Conservation (phyloP, 2,329 filamentous ascomycete genomes). For the Claviceps pusilla region DNA sequence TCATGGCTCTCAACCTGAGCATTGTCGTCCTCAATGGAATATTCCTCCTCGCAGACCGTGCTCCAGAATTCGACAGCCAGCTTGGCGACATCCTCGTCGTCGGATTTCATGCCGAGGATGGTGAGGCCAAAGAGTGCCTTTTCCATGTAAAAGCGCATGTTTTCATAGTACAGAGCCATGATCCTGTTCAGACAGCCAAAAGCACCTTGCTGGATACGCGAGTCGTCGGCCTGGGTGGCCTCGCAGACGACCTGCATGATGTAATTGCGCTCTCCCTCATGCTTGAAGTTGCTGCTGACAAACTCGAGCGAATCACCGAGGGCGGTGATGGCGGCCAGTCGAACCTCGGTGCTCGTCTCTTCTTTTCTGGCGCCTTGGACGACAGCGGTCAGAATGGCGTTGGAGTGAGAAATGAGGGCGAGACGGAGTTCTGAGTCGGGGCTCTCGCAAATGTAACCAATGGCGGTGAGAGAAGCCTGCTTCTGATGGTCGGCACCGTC, state of each 20-base stretch:
- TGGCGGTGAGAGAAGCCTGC: constrained; percentile 86
- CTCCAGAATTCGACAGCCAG: constrained; percentile 99
- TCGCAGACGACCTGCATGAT: constrained; percentile 99
- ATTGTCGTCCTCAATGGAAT: constrained; percentile 96
- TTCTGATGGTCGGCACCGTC: constrained; percentile 77
- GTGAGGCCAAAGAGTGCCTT: constrained; percentile 96
- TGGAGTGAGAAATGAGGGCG: constrained; percentile 73
- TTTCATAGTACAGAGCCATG: constrained; percentile 97
- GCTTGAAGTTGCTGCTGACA: constrained; percentile 95
- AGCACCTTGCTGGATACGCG: constrained; percentile 82
- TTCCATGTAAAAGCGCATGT: constrained; percentile 99
- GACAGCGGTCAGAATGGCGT: constrained; percentile 92
- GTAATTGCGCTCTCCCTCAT: constrained; percentile 97
- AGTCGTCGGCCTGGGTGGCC: constrained; percentile 86
- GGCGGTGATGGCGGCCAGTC: constrained; percentile 81
- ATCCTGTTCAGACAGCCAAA: constrained; percentile 97
- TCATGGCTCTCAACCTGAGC: constrained; percentile 57
- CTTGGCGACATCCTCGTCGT: constrained; percentile 95
- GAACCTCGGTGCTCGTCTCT: constrained; percentile 80
- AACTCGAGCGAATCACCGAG: constrained; percentile 95
- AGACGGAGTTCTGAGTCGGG: constrained; percentile 76
- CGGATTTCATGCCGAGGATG: constrained; percentile 95
- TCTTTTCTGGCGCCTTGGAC: constrained; percentile 96
- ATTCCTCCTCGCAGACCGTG: constrained; percentile 98
- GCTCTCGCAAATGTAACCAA: constrained; percentile 96